Conservation (phyloP, 768 basidiomycete genomes). For the Cystofilobasidium macerans region DNA sequence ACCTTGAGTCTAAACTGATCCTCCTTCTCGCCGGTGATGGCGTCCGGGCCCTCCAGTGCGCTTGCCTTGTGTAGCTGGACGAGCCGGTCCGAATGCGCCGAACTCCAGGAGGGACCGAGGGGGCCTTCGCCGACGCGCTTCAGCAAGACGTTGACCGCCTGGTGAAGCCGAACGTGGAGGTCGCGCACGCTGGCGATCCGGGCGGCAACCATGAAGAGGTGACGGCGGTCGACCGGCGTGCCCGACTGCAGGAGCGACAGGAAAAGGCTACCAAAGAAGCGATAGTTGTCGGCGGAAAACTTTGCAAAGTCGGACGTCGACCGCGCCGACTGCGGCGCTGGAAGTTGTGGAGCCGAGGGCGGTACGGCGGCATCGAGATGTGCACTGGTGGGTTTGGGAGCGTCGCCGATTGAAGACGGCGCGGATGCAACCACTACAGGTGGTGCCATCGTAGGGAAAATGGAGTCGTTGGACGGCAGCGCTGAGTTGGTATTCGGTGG, state of each 20-base stretch:
- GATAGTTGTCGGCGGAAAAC: background rate
- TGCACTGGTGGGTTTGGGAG: too few species aligned
- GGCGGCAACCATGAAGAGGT: background rate
- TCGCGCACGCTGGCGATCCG: background rate
- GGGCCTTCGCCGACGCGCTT: background rate
- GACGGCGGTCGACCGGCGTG: background rate
- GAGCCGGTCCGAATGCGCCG: background rate
- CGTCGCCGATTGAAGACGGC: too few species aligned
- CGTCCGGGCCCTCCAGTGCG: background rate
- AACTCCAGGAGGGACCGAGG: background rate
- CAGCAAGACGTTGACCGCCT: background rate
- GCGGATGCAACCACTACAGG: too few species aligned
- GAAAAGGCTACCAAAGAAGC: background rate
- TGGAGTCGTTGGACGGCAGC: too few species aligned
- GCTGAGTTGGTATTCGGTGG: too few species aligned
- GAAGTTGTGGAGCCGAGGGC: background rate
- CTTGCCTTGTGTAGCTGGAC: background rate
- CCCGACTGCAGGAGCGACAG: background rate
- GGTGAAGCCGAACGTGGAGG: background rate
- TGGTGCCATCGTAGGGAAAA: too few species aligned
- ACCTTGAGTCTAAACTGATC: background rate
- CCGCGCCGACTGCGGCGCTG: background rate
- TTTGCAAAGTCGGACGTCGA: background rate
- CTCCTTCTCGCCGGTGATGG: background rate
- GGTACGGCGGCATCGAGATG: too few species aligned